Conservation (phyloP, 805 yeast species). For the Metschnikowia sp. region DNA sequence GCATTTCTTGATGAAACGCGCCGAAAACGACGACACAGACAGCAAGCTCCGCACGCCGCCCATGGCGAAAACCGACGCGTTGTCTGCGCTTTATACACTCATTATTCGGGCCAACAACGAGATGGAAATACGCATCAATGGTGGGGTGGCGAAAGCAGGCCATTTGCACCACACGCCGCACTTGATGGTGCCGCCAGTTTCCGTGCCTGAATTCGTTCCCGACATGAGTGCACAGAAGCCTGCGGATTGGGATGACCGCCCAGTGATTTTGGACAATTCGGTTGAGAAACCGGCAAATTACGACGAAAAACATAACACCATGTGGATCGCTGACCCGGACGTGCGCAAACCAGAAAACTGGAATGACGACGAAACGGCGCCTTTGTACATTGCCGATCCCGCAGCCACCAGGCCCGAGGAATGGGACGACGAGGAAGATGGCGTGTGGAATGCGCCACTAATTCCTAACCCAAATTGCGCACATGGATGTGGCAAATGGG, state of each 20-base stretch:
- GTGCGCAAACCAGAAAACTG: slow-evolving; percentile 73
- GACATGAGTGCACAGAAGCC: slow-evolving; percentile 68
- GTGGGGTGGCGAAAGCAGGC: slow-evolving; percentile 69
- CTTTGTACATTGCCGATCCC: slow-evolving; percentile 63
- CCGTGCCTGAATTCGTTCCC: slow-evolving; percentile 58
- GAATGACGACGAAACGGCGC: slow-evolving; percentile 56
- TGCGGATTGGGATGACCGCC: slow-evolving; percentile 75
- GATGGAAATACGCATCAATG: slow-evolving; percentile 81
- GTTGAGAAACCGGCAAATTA: slow-evolving; percentile 76
- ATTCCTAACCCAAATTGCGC: slow-evolving; percentile 74
- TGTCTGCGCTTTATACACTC: slow-evolving; percentile 73
- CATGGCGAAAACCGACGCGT: slow-evolving; percentile 53
- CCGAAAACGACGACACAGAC: slow-evolving; percentile 55
- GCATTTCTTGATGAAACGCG: slow-evolving; percentile 67
- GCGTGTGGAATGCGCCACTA: slow-evolving; percentile 73
- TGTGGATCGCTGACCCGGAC: slow-evolving; percentile 60
- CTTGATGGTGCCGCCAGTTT: slow-evolving; percentile 60
- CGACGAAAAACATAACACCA: slow-evolving; percentile 67
- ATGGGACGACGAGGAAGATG: slow-evolving; percentile 92
- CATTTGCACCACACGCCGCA: slow-evolving; percentile 50
- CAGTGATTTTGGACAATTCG: slow-evolving; percentile 57
- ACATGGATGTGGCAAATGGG: slow-evolving; percentile 81
- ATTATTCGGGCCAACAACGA: slow-evolving; percentile 61
- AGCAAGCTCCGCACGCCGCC: slow-evolving; percentile 70
- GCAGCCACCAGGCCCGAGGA: slow-evolving; percentile 62